phyloP scores from a whole-genome alignment of 140 eudicot genomes.

The Oenanthe javanica region DNA sequence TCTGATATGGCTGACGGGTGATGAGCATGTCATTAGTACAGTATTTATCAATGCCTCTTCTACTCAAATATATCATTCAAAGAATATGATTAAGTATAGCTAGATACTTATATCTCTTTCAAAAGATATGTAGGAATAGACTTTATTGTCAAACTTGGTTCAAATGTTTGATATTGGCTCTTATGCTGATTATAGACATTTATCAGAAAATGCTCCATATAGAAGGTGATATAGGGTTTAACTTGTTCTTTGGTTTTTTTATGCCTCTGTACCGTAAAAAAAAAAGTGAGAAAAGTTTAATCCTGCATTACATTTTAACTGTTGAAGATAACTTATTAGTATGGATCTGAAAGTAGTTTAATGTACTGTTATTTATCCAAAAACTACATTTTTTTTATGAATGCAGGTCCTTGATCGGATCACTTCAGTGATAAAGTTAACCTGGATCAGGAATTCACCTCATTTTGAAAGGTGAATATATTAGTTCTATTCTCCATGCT shows the following conservation, averaged over 20 bases:
- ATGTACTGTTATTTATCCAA: neutral
- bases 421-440: conserved; percentile 57
- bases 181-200: neutral
- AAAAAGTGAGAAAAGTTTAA: neutral
- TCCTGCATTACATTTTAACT: neutral
- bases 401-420: conserved; percentile 62
- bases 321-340: neutral
- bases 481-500: neutral
- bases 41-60: neutral
- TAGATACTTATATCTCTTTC: neutral
- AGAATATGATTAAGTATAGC: neutral
- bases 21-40: no score
- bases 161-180: neutral
- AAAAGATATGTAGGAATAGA: neutral
- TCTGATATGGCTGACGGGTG: no score
- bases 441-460: conserved; percentile 80
- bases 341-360: neutral
- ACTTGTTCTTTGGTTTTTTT: neutral
- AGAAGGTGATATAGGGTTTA: neutral
- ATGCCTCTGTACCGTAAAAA: neutral
- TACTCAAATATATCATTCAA: neutral
- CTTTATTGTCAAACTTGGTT: neutral
- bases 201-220: neutral
- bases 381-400: neutral
- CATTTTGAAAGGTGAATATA: conserved; percentile 43